A percentile compares a stretch with the other conserved stretches of the same genome.
Conservation (phyloP, 306 rosid genomes). For the Glycine latifolia region DNA sequence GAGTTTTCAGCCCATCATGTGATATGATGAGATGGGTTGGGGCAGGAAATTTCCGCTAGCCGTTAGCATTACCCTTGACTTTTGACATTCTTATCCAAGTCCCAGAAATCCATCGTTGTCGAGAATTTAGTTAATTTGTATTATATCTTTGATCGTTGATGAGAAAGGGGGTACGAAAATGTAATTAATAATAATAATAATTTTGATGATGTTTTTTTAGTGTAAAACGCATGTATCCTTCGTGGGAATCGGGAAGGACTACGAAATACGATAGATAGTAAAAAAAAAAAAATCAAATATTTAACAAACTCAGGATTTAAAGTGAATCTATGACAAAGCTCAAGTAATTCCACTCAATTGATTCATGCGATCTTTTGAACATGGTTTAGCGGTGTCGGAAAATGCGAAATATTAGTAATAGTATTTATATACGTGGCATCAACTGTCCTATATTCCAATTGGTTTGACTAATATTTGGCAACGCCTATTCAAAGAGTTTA, state of each 20-base stretch:
- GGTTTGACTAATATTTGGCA: background rate
- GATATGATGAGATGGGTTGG: background rate
- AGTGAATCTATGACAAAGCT: too few species aligned
- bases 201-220: background rate
- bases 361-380: too few species aligned
- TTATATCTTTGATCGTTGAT: background rate
- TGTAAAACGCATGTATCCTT: too few species aligned
- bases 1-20: background rate
- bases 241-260: too few species aligned
- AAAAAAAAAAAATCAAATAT: too few species aligned
- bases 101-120: background rate
- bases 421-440: too few species aligned
- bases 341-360: too few species aligned
- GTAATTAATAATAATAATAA: background rate
- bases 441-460: background rate
- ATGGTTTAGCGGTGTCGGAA: background rate
- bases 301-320: too few species aligned
- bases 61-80: constrained; percentile 21
- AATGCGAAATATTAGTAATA: background rate
- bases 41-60: constrained; percentile 2
- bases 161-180: background rate
- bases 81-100: constrained; percentile 17
- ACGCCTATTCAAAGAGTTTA: background rate
- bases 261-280: too few species aligned
- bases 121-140: background rate